phyloP scores from a whole-genome alignment of 208 protist species.

The Trypanosoma theileri region DNA sequence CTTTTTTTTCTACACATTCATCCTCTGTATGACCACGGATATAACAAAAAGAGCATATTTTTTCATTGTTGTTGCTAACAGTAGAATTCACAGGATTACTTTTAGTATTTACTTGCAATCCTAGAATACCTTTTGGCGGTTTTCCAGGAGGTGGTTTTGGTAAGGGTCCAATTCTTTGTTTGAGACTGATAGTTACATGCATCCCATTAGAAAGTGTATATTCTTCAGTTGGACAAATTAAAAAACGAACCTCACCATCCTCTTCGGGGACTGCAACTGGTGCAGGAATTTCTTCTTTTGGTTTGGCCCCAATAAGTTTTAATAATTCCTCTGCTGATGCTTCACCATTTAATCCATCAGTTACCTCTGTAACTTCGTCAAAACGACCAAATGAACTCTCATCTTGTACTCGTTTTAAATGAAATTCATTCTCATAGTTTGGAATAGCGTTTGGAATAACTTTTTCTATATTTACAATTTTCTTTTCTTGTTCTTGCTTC shows the following conservation, averaged over 20 bases:
- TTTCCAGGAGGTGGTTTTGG: slow-evolving; percentile 63
- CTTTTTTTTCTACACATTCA: slow-evolving; percentile 27
- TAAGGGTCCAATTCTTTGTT: slow-evolving; percentile 58
- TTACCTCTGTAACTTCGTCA: slow-evolving; percentile 1
- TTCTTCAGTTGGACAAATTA: slow-evolving; percentile 67
- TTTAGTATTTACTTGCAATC: background rate
- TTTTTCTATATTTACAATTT: background rate
- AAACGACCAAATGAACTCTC: slow-evolving; percentile 53
- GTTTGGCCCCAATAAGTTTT: slow-evolving; percentile 53
- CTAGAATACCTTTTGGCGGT: slow-evolving; percentile 46
- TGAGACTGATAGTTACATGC: slow-evolving; percentile 55
- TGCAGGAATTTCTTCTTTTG: slow-evolving; percentile 15
- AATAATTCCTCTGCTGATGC: slow-evolving; percentile 57
- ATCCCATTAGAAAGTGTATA: slow-evolving; percentile 69
- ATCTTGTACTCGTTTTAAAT: slow-evolving; percentile 59
- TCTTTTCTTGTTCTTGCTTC: slow-evolving; percentile 14
- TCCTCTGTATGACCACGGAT: slow-evolving; percentile 14
- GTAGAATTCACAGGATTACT: slow-evolving; percentile 7
- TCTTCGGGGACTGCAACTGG: slow-evolving; percentile 17
- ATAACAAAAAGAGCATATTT: slow-evolving; percentile 28
- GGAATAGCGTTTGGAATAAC: slow-evolving; percentile 2
- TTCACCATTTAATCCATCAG: slow-evolving; percentile 17
- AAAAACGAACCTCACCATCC: slow-evolving; percentile 35
- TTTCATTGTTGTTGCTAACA: slow-evolving; percentile 13
- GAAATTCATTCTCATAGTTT: slow-evolving; percentile 33